Percentiles rank a stretch among this genome's conserved stretches.
phyloP scores from a whole-genome alignment of 2,329 filamentous ascomycete genomes.

The Colletotrichum spinosum region DNA sequence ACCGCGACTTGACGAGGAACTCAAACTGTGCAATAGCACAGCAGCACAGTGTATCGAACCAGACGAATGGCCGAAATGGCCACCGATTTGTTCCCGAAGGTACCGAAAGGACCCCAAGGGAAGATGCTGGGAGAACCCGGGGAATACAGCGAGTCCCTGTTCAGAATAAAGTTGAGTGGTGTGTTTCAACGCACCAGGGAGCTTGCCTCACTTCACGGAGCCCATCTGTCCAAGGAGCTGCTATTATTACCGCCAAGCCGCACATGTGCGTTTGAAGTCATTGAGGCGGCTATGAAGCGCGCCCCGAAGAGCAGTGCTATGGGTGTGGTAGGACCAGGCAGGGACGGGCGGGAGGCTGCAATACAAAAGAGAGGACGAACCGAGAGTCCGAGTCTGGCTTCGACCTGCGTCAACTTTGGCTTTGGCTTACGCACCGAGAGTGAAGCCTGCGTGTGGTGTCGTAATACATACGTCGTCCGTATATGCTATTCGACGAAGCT shows the following conservation, averaged over 20 bases:
- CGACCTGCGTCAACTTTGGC: neutral
- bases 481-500: neutral
- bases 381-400: conserved; percentile 11
- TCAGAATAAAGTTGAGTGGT: conserved; percentile 33
- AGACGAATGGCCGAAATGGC: conserved; percentile 24
- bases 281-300: neutral
- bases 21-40: no score
- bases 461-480: conserved; percentile 7
- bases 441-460: conserved; percentile 3
- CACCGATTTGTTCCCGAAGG: conserved; percentile 28
- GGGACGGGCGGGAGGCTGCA: conserved; percentile 3
- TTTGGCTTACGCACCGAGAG: neutral
- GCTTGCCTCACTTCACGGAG: conserved; percentile 16
- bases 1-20: neutral
- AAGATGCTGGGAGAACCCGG: conserved; percentile 29
- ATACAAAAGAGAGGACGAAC: conserved; percentile 31
- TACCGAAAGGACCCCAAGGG: conserved; percentile 20
- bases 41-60: neutral
- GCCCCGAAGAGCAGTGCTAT: conserved; percentile 1
- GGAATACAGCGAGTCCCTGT: conserved; percentile 30
- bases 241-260: conserved; percentile 18
- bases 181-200: conserved; percentile 27
- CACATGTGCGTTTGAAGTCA: conserved; percentile 12
- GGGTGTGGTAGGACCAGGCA: conserved; percentile 1
- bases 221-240: neutral